A percentile compares a stretch with the other conserved stretches of the same genome.
Evolutionary conservation across 805 yeast species (phyloP).

Genomic region (Myxozyma geophila): DNA sequence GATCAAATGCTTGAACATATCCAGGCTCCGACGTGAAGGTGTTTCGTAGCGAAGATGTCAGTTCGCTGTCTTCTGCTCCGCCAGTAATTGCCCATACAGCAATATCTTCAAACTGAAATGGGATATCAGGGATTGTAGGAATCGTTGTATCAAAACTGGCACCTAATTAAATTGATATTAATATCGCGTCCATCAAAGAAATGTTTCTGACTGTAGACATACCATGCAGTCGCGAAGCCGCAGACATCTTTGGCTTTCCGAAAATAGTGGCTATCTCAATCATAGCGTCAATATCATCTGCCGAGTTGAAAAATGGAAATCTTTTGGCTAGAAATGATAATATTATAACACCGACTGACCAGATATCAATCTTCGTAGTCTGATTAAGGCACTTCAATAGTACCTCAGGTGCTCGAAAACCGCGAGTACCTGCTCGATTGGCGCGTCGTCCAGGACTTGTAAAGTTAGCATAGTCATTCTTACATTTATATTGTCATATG

Average conservation of each 20-base stretch:
- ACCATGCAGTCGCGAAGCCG: conserved; percentile 85
- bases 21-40: conserved; percentile 18
- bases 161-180: conserved; percentile 8
- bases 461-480: background rate
- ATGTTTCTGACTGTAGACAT: background rate
- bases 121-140: conserved; percentile 54
- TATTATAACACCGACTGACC: conserved; percentile 92
- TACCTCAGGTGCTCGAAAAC: conserved; percentile 94
- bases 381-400: conserved; percentile 84
- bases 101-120: conserved; percentile 50
- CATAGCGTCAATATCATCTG: conserved; percentile 90
- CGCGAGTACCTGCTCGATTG: conserved; percentile 95
- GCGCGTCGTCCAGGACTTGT: conserved; percentile 77
- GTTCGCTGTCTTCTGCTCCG: conserved; percentile 17
- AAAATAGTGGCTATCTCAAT: conserved; percentile 81
- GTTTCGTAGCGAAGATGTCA: conserved; percentile 3
- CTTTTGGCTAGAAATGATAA: conserved; percentile 76
- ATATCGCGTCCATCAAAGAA: background rate
- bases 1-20: conserved; percentile 42
- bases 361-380: conserved; percentile 77
- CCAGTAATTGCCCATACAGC: conserved; percentile 47
- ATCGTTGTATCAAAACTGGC: conserved; percentile 75
- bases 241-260: conserved; percentile 72
- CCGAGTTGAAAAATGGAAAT: conserved; percentile 92
- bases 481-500: background rate